phyloP scores from a whole-genome alignment of 495 filamentous ascomycete species.

The Penicillium pulvis region DNA sequence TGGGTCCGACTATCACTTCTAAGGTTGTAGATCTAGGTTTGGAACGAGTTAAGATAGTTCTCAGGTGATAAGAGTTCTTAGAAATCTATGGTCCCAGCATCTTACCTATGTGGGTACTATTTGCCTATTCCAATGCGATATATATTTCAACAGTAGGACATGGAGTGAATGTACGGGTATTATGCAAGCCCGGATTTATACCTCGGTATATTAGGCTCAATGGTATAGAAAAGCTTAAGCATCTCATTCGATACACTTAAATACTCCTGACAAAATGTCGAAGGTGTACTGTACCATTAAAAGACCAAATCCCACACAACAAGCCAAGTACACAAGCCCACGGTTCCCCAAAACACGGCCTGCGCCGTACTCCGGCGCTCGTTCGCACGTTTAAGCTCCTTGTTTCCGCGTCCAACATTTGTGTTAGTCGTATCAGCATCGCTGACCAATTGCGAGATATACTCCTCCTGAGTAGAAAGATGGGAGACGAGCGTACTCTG shows the following conservation, averaged over 20 bases:
- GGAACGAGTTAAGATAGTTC: not conserved
- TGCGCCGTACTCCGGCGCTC: constrained; percentile 81
- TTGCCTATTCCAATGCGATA: too few species aligned
- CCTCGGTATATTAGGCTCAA: not conserved
- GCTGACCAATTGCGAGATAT: constrained; percentile 84
- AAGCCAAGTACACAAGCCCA: constrained; percentile 76
- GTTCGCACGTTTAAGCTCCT: constrained; percentile 82
- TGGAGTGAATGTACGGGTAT: not conserved
- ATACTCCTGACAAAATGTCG: not conserved
- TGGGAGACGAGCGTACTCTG: constrained; percentile 87
- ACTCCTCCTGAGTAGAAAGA: constrained; percentile 78
- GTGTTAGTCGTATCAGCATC: constrained; percentile 79
- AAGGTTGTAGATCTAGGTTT: constrained; percentile 17
- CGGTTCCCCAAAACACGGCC: constrained; percentile 85
- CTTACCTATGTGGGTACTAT: too few species aligned
- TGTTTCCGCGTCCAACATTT: constrained; percentile 88
- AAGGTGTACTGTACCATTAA: constrained; percentile 33
- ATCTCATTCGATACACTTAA: not conserved
- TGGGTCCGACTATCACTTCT: constrained; percentile 10
- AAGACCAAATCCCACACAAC: constrained; percentile 94
- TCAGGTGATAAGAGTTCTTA: not conserved
- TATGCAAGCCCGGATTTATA: not conserved
- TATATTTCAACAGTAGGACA: too few species aligned
- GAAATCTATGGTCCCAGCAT: not conserved
- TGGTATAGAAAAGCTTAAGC: not conserved